Evolutionary conservation across 306 rosid genomes (phyloP).

Genomic region (Pterocarpus macrocarpus): DNA sequence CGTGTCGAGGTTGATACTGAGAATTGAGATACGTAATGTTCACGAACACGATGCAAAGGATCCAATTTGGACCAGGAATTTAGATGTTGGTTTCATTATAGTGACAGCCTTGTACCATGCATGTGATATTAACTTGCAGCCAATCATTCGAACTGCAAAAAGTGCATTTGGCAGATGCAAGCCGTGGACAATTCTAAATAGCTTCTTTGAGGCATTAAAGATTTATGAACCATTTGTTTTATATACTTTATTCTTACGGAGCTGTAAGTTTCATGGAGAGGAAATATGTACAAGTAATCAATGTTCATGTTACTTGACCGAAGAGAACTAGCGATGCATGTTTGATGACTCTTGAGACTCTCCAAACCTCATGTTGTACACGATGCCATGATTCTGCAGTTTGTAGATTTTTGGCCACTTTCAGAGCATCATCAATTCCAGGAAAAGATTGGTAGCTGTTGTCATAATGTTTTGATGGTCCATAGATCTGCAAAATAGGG

Average conservation of each 20-base stretch:
- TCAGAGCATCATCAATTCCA: constrained; percentile 64
- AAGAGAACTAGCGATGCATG: constrained; percentile 63
- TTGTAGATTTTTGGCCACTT: constrained; percentile 51
- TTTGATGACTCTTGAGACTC: constrained; percentile 72
- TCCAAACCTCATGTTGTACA: constrained; percentile 76
- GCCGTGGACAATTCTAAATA: background rate
- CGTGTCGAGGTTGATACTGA: background rate
- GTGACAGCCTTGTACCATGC: background rate
- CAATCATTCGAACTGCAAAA: background rate
- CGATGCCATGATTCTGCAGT: constrained; percentile 65
- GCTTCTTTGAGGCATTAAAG: background rate
- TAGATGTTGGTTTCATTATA: background rate
- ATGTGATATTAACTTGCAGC: constrained; percentile 17
- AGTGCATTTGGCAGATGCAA: background rate
- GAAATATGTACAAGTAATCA: background rate
- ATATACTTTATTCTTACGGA: constrained; percentile 3
- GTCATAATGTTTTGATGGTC: constrained; percentile 68
- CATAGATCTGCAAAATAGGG: constrained; percentile 62
- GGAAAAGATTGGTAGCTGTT: constrained; percentile 74
- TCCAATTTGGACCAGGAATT: background rate
- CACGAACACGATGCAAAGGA: background rate
- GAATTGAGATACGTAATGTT: background rate
- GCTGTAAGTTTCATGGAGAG: background rate
- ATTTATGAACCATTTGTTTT: constrained; percentile 5
- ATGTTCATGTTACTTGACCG: constrained; percentile 63